phyloP scores from a whole-genome alignment of 192 early-diverging fungal genomes.

The Pilobolus umbonatus region DNA sequence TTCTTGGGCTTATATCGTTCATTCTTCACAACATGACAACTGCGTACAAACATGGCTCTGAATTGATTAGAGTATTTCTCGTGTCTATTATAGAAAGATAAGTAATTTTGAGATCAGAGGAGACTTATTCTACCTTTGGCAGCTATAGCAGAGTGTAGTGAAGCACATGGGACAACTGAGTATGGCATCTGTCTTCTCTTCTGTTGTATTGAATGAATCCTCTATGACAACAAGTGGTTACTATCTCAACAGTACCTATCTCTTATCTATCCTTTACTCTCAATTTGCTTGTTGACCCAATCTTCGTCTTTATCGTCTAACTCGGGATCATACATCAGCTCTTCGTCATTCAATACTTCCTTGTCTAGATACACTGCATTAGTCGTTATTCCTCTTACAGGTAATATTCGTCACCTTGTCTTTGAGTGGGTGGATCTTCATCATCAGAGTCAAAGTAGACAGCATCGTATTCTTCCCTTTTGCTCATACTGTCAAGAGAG shows the following conservation, averaged over 20 bases:
- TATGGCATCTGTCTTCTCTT: slow-evolving; percentile 46
- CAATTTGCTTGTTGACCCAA: slow-evolving; percentile 49
- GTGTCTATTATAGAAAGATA: slow-evolving; percentile 36
- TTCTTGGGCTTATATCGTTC: slow-evolving; percentile 33
- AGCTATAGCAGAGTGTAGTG: slow-evolving; percentile 52
- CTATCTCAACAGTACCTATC: not conserved
- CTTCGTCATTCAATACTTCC: slow-evolving; percentile 37
- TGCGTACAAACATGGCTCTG: slow-evolving; percentile 65
- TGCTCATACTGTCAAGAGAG: too few relatives aligned
- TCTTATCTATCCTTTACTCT: slow-evolving; percentile 28
- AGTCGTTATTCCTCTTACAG: slow-evolving; percentile 14
- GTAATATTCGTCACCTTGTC: not conserved
- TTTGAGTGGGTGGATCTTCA: slow-evolving; percentile 1
- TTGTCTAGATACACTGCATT: not conserved
- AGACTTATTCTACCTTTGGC: slow-evolving; percentile 44
- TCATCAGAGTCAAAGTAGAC: slow-evolving; percentile 46
- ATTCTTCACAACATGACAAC: slow-evolving; percentile 45
- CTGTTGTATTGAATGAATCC: slow-evolving; percentile 16
- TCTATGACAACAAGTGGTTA: slow-evolving; percentile 20
- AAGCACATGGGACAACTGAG: slow-evolving; percentile 61
- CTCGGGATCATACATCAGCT: slow-evolving; percentile 53
- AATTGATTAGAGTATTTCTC: slow-evolving; percentile 55
- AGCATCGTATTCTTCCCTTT: slow-evolving; percentile 42
- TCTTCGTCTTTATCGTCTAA: slow-evolving; percentile 48
- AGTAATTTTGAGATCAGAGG: not conserved